Percentiles rank a stretch among this genome's conserved stretches.
Evolutionary conservation across 176 grass and related monocot genomes (phyloP).

Genomic region (Dendrocalamus sinicus): DNA sequence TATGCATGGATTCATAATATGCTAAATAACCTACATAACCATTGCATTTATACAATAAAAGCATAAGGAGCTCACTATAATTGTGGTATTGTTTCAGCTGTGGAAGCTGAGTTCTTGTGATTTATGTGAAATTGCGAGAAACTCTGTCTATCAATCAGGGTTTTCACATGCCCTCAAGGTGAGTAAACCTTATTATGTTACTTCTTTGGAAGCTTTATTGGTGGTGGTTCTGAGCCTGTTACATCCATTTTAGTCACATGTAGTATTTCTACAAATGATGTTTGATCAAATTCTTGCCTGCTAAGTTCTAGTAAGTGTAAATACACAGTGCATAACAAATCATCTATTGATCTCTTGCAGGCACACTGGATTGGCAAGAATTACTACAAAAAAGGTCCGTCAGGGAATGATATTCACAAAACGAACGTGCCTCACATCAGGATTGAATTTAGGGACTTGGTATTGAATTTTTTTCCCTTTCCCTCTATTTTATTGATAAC

Average conservation of each 20-base stretch:
- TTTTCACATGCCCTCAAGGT: slow-evolving; percentile 97
- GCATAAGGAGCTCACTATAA: slow-evolving; percentile 3
- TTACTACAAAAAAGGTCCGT: slow-evolving; percentile 79
- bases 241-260: slow-evolving; percentile 22
- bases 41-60: background rate
- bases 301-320: slow-evolving; percentile 9
- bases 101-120: slow-evolving; percentile 99
- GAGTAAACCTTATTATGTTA: slow-evolving; percentile 9
- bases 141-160: slow-evolving; percentile 93
- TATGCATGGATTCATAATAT: slow-evolving; percentile 14
- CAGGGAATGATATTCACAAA: slow-evolving; percentile 90
- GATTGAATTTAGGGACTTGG: slow-evolving; percentile 78
- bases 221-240: slow-evolving; percentile 5
- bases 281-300: slow-evolving; percentile 12
- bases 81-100: slow-evolving; percentile 61
- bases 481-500: background rate
- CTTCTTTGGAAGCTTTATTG: background rate
- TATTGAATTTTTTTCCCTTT: slow-evolving; percentile 42
- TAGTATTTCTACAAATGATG: background rate
- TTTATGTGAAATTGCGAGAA: slow-evolving; percentile 97
- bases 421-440: slow-evolving; percentile 98
- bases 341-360: slow-evolving; percentile 48
- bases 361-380: slow-evolving; percentile 93
- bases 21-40: slow-evolving; percentile 25
- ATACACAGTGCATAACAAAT: background rate